Conservation (phyloP, 176 grass and related monocot species). For the Cenchrus fungigraminus region DNA sequence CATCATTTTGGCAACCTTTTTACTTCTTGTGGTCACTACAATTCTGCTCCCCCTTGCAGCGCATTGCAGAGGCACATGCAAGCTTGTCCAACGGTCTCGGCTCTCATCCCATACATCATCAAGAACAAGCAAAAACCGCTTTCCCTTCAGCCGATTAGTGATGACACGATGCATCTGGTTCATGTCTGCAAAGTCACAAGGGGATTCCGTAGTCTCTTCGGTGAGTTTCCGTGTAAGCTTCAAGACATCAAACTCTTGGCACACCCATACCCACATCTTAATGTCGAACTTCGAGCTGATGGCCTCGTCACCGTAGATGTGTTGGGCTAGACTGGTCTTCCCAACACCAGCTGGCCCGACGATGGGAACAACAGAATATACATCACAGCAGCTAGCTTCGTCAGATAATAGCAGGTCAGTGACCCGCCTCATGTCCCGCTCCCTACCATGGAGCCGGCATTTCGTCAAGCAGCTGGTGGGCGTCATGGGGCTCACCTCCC, state of each 20-base stretch:
- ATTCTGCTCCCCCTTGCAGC: slow-evolving; percentile 46
- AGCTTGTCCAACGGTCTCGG: slow-evolving; percentile 11
- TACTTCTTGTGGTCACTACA: slow-evolving; percentile 42
- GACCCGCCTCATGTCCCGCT: slow-evolving; percentile 7
- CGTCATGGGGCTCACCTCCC: neutral
- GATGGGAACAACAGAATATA: slow-evolving; percentile 33
- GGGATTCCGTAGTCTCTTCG: slow-evolving; percentile 6
- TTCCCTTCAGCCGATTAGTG: slow-evolving; percentile 35
- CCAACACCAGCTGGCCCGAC: slow-evolving; percentile 33
- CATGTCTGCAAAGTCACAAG: slow-evolving; percentile 33
- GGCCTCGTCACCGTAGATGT: slow-evolving; percentile 21
- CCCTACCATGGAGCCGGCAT: slow-evolving; percentile 34
- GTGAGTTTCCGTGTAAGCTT: slow-evolving; percentile 27
- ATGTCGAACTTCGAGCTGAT: slow-evolving; percentile 10
- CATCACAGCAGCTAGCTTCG: neutral
- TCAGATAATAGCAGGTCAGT: slow-evolving; percentile 18
- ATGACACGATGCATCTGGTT: slow-evolving; percentile 40
- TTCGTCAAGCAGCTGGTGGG: slow-evolving; percentile 39
- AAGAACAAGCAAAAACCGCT: slow-evolving; percentile 50
- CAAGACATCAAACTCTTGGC: slow-evolving; percentile 25
- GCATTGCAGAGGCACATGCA: slow-evolving; percentile 35
- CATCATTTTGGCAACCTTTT: slow-evolving; percentile 39
- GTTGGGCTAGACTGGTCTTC: slow-evolving; percentile 36
- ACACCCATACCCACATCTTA: slow-evolving; percentile 41
- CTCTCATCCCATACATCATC: slow-evolving; percentile 56